Evolutionary conservation across 2,329 filamentous ascomycete species (phyloP).

Genomic region (Fusarium sp.): DNA sequence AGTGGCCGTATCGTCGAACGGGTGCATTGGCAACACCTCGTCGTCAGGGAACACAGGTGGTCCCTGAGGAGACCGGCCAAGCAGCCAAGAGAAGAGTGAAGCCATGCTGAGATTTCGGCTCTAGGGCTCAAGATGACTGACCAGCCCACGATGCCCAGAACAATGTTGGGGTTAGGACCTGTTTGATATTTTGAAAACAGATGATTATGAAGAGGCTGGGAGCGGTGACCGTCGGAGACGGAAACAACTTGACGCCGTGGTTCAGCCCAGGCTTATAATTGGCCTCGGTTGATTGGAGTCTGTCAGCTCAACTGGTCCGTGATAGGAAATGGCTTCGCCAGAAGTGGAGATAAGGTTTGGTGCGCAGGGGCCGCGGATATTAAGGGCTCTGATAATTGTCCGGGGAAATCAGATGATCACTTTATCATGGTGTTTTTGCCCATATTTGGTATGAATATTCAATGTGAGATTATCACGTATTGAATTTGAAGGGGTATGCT

Average conservation of each 20-base stretch:
- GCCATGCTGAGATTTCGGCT: not conserved
- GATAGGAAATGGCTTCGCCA: not conserved
- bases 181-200: not conserved
- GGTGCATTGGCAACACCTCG: not conserved
- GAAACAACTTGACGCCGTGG: not conserved
- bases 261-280: not conserved
- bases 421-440: not conserved
- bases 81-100: not conserved
- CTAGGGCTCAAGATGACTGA: not conserved
- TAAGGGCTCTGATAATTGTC: not conserved
- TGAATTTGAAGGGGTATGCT: not conserved
- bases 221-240: not conserved
- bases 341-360: not conserved
- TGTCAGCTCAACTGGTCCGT: not conserved
- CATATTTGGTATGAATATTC: not conserved
- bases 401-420: not conserved
- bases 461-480: not conserved
- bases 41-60: not conserved
- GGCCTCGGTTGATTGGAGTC: not conserved
- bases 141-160: accelerated
- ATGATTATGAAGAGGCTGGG: not conserved
- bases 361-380: not conserved
- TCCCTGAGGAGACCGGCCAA: not conserved
- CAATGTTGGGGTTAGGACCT: not conserved
- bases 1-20: not conserved